Base-by-base conservation (phyloP, 129 eudicot species). In the Solidago caesia region DNA sequence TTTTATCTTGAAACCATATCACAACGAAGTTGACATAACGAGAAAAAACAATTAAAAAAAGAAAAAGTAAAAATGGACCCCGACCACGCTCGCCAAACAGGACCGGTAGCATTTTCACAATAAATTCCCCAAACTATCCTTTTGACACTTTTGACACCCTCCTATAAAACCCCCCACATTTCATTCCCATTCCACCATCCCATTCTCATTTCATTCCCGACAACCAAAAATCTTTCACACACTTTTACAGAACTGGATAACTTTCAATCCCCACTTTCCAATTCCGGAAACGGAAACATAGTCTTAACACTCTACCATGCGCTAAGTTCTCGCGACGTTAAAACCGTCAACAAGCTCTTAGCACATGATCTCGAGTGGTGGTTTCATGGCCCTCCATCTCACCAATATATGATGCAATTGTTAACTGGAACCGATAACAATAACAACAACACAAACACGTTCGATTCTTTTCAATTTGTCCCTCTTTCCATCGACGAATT, bases 311-410 rank as follows among this genome's bases (percentile, higher is more conserved):
- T 94, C 2, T 94, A 94, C 90, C 96, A 88, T 44, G 99, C 99
- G 78, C 76, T 94, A 76, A 85, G 68, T 73, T 12, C 83, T 42
- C 93, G 88, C 45, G 86, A 94, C 99, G 96, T 84, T 39, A 78
- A 66, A 75, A 65, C 79, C 46, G 87, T 94, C 79, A 83, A 72
- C 76, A 77, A 77, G 58, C 87, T 94, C 75, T 78, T 94, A 15
- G 94, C 97, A 42, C 72, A 91, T 4, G 97, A 94, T 69, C 96
- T 94, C 73, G 99, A 94, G 90, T 91, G 97, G 97, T 94, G 99
- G 97, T 94, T 94, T 89, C 99, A 94, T 79, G 99, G 99, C 78
- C 99, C 99, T 13, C 99, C 97, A 12, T 75, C 99, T 15, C 94
- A 91, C 79, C 99, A 94, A 79, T 94, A 80, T 84, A 84, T 94